Evolutionary conservation across 2,329 filamentous ascomycete genomes (phyloP), one percentile per base, ranked within the genome.

Genomic region (Talaromyces albobiverticillius): DNA sequence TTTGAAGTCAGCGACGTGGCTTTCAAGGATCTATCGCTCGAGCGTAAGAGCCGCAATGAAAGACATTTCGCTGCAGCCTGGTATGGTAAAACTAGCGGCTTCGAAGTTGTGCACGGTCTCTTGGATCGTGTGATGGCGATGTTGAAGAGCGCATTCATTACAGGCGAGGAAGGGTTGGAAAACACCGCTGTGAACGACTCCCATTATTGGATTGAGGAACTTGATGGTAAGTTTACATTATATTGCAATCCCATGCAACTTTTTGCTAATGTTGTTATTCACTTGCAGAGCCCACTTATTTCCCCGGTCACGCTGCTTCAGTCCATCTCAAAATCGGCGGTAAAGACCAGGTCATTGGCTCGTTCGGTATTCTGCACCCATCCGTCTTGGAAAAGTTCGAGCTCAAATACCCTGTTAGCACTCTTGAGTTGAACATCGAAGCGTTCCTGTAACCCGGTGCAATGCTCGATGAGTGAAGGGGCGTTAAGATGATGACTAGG

Each of bases 11-110:
- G 88, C 58, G 93, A 97, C 66, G 89, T 96, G 18, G 91, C 89
- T 26, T 90, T 95, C 80, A 96, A 97, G 76, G 93, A 96, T 65
- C 75, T 86, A 58, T 79, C 78, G 13, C 73, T 85, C 45, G 94
- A 99, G 80, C 85, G 94, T 60, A 90, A 91, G 77, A 88, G 86
- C 62, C 84, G 90, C 62, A 99, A 99, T 71, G 90, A 96, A 79
- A 82, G 93, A 53, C 93, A 95, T 76, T 97, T 96, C 71, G 90
- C 90, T n/a, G 94, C 92, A 9, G 92, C 91, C 1, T 96, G 88
- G 82, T 96, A 93, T 74, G 92, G 92, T 67, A 96, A 94, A 80
- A 90, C 86, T 3, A 91, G 87, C 63, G 94, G 95, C 40, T 99
- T 99, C 72, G 94, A 99, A 75, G 79, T 95, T 60, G 90, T 99